Conservation (phyloP, 2,329 filamentous ascomycete genomes). For the Clathrospora elynae region DNA sequence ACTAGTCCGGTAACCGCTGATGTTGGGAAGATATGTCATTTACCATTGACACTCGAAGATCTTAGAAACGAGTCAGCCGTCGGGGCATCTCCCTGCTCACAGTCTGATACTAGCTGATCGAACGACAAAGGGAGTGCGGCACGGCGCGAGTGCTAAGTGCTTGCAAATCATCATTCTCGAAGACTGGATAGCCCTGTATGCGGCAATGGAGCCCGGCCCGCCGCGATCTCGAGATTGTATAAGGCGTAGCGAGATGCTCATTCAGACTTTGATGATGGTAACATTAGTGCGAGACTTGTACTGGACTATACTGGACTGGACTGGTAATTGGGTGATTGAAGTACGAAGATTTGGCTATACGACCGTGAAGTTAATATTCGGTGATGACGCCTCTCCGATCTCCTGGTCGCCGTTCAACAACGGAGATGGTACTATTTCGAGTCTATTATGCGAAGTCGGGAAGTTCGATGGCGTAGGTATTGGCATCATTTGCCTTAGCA, state of each 20-base stretch:
- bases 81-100: constrained; percentile 14
- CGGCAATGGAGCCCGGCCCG: constrained; percentile 35
- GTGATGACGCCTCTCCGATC: constrained; percentile 3
- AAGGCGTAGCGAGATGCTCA: constrained; percentile 17
- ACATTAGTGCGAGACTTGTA: constrained; percentile 7
- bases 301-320: constrained; percentile 1
- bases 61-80: constrained; percentile 2
- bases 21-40: constrained; percentile 12
- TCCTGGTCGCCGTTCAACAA: constrained; percentile 10
- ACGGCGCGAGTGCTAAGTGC: constrained; percentile 33
- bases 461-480: constrained; percentile 3
- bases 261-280: constrained; percentile 13
- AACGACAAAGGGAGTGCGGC: constrained; percentile 35
- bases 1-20: constrained; percentile 21
- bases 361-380: background rate
- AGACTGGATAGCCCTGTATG: constrained; percentile 15
- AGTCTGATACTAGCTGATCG: constrained; percentile 23
- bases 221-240: constrained; percentile 13
- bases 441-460: constrained; percentile 16
- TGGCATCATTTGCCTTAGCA: too few species aligned
- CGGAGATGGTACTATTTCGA: constrained; percentile 19
- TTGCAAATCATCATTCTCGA: constrained; percentile 34
- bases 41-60: constrained; percentile 10
- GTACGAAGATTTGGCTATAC: constrained; percentile 7
- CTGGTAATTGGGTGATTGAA: constrained; percentile 9